Evolutionary conservation across 73 alveolate genomes (phyloP), one percentile per base, ranked within the genome.

Genomic region (Paramecium caudatum): DNA sequence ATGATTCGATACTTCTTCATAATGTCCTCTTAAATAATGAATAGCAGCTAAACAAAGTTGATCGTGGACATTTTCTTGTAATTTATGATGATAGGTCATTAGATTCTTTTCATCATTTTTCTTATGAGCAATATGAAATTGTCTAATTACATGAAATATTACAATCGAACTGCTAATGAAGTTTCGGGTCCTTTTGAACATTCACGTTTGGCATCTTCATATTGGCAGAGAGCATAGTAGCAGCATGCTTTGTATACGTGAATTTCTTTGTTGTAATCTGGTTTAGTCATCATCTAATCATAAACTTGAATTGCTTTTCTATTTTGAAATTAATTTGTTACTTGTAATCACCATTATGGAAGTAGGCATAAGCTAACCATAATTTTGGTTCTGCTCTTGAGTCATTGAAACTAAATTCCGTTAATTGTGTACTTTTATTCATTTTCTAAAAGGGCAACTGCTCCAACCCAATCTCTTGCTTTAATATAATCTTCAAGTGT

Each of bases 1-100:
- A 70, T 61, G 39, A 32, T 30, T 87, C 80, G 61, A 84, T 74
- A 74, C 98, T 83, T 93, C 98, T 49, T 95, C 97, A 82, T 84
- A 91, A 91, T 94, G 98, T 15, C 93, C 90, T 93, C 99, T 91
- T 82, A 97, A 86, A 84, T 95, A 98, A 85, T 98, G 99, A 62
- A 97, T 94, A 37, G 99, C 99, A 0, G 99, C 99, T 47, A 98
- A 50, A 65, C 99, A 96, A 8, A 98, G 93, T 91, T 98, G 97
- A 80, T 98, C 99, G 61, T 94, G 83, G 3, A 68, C 84, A 47
- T 93, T 93, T 39, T 94, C 94, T 47, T 93, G 87, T 55, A 97
- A 91, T 69, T 93, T 94, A 49, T 95, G 95, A 92, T 98, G 98
- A 88, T 94, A 94, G 65, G 84, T 94, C 97, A 96, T 92, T 37